Conservation (phyloP, 2,329 filamentous ascomycete genomes). For the Trichoderma semiorbis region DNA sequence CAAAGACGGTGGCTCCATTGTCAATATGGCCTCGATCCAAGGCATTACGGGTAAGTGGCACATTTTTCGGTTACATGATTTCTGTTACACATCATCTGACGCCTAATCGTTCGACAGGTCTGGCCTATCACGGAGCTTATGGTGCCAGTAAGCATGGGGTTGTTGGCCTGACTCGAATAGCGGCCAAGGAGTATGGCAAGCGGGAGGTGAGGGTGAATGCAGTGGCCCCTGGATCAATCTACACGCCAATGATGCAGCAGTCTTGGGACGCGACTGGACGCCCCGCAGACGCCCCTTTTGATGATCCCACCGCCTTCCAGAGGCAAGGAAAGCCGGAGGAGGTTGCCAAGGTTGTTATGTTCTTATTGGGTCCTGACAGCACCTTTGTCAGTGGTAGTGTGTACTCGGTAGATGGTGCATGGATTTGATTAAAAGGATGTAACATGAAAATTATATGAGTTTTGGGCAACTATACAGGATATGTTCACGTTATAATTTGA, state of each 20-base stretch:
- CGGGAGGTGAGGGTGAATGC: constrained; percentile 46
- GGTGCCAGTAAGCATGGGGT: constrained; percentile 40
- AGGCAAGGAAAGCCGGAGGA: constrained; percentile 43
- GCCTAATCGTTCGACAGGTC: neutral
- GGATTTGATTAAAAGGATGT: constrained; percentile 27
- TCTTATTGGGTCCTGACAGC: constrained; percentile 36
- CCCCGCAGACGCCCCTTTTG: constrained; percentile 38
- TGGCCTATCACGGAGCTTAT: constrained; percentile 34
- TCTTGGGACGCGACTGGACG: constrained; percentile 35
- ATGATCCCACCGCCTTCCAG: constrained; percentile 41
- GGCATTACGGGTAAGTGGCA: constrained; percentile 41
- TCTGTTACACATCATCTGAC: neutral
- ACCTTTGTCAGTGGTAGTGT: constrained; percentile 36
- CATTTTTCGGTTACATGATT: neutral
- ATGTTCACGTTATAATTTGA: accelerated
- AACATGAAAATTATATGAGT: neutral
- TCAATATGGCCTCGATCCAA: constrained; percentile 51
- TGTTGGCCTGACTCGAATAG: constrained; percentile 35
- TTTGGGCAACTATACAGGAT: neutral
- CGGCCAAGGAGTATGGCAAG: constrained; percentile 39
- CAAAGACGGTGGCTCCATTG: constrained; percentile 50
- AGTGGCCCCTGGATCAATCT: constrained; percentile 47
- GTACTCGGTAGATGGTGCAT: constrained; percentile 46
- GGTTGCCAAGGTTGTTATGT: constrained; percentile 34
- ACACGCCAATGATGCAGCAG: constrained; percentile 48